A percentile compares a stretch with the other conserved stretches of the same genome.
These are phyloP conservation scores for Fusarium dimerum DNA, from an alignment of 2,329 filamentous ascomycete genomes.

Conservation along the genomic window DNA sequence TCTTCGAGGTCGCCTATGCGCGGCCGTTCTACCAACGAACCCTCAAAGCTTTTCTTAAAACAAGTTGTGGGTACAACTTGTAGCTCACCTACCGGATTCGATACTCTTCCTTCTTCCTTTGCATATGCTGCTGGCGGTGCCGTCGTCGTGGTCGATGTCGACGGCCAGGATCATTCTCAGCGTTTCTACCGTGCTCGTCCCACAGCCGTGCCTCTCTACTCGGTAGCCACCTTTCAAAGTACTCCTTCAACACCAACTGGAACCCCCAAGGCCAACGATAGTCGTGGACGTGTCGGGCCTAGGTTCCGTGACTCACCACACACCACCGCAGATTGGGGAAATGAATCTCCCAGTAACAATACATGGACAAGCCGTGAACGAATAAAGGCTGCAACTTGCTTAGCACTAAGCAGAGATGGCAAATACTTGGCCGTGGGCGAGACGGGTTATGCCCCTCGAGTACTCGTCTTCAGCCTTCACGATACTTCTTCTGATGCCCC, in stretches of 20 bases:
- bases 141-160: slow-evolving; percentile 83
- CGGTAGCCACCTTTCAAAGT: slow-evolving; percentile 54
- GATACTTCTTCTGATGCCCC: slow-evolving; percentile 80
- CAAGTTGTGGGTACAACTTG: slow-evolving; percentile 92
- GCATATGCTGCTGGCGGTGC: slow-evolving; percentile 92
- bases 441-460: slow-evolving; percentile 89
- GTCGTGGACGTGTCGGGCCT: slow-evolving; percentile 56
- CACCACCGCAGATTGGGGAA: slow-evolving; percentile 47
- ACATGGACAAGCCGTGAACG: slow-evolving; percentile 88
- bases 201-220: slow-evolving; percentile 67
- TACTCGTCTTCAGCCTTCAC: slow-evolving; percentile 84
- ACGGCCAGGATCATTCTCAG: slow-evolving; percentile 68
- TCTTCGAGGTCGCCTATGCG: slow-evolving; percentile 64
- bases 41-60: slow-evolving; percentile 69
- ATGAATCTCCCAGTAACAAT: slow-evolving; percentile 66
- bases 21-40: slow-evolving; percentile 49
- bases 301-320: slow-evolving; percentile 50
- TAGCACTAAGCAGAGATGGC: slow-evolving; percentile 85
- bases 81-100: slow-evolving; percentile 80
- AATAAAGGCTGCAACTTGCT: slow-evolving; percentile 90
- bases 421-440: slow-evolving; percentile 90
- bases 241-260: slow-evolving; percentile 50
- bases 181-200: slow-evolving; percentile 90
- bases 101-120: slow-evolving; percentile 75
- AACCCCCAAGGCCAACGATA: slow-evolving; percentile 65